These are phyloP conservation scores for Hygrophoropsis aurantiaca DNA, from an alignment of 768 basidiomycete species.

Conservation along the genomic window DNA sequence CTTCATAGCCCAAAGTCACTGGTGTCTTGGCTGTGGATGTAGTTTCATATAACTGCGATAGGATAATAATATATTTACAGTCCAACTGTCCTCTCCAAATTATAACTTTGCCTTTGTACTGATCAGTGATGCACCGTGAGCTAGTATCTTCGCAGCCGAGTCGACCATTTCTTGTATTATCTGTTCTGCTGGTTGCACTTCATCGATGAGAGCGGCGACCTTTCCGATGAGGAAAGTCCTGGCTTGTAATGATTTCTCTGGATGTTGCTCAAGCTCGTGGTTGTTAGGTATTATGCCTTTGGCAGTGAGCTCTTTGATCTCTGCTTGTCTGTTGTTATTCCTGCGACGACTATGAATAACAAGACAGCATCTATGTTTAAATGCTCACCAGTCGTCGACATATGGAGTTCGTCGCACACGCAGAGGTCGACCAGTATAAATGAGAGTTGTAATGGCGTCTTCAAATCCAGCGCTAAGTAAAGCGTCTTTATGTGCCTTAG, in stretches of 20 bases:
- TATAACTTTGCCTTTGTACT: conserved; percentile 52
- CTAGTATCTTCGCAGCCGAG: conserved; percentile 51
- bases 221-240: conserved; percentile 83
- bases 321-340: conserved; percentile 74
- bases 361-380: neutral
- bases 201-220: conserved; percentile 71
- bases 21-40: too few species aligned
- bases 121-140: conserved; percentile 38
- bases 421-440: conserved; percentile 87
- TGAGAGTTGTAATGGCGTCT: conserved; percentile 81
- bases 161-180: conserved; percentile 82
- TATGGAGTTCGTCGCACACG: conserved; percentile 85
- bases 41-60: too few species aligned
- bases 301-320: conserved; percentile 80
- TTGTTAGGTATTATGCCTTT: conserved; percentile 81
- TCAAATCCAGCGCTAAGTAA: conserved; percentile 70
- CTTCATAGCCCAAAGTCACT: too few species aligned
- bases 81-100: too few species aligned
- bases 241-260: conserved; percentile 70
- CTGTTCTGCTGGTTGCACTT: conserved; percentile 77
- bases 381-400: conserved; percentile 73
- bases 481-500: conserved; percentile 82
- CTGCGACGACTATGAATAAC: conserved; percentile 31
- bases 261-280: conserved; percentile 73
- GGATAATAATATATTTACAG: too few species aligned